Conservation (phyloP, 768 basidiomycete genomes). For the Peribolospora kevripleyi region DNA sequence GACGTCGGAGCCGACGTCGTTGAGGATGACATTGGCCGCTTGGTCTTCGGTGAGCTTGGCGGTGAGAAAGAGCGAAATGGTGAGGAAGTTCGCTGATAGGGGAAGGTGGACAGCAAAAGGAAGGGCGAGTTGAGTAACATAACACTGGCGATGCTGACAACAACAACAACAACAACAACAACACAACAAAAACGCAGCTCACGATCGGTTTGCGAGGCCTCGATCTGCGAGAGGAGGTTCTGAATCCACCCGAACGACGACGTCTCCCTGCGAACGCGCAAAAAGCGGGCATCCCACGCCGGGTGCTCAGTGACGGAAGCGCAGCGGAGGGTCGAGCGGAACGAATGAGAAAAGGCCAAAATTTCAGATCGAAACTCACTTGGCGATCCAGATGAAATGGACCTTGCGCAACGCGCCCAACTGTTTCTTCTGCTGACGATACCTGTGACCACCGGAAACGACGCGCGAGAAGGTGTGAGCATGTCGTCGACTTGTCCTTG, state of each 20-base stretch:
- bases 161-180: too few species aligned
- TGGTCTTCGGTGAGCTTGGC: slow-evolving; percentile 64
- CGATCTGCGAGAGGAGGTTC: slow-evolving; percentile 60
- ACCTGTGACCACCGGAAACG: slow-evolving; percentile 17
- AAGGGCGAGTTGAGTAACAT: slow-evolving; percentile 6
- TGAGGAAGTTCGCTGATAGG: slow-evolving; percentile 55
- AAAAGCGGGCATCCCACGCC: too few species aligned
- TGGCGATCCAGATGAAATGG: slow-evolving; percentile 58
- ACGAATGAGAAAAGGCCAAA: not conserved
- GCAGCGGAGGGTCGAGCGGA: not conserved
- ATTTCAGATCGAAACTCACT: not conserved
- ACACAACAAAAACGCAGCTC: slow-evolving; percentile 16
- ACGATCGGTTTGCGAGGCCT: slow-evolving; percentile 63
- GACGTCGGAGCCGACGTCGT: slow-evolving; percentile 59
- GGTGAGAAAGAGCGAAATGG: slow-evolving; percentile 74
- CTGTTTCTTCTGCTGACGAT: slow-evolving; percentile 52
- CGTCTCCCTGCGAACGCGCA: slow-evolving; percentile 49
- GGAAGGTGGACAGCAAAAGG: not conserved
- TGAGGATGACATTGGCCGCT: slow-evolving; percentile 77
- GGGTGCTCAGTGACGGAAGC: too few species aligned
- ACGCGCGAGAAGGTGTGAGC: not conserved
- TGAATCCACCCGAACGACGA: slow-evolving; percentile 99
- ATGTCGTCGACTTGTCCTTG: not conserved
- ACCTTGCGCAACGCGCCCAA: slow-evolving; percentile 63
- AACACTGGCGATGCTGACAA: too few species aligned